Evolutionary conservation across 352 stramenopile species (phyloP), one percentile per base, ranked within the genome.

Genomic region (Plasmopara muralis): DNA sequence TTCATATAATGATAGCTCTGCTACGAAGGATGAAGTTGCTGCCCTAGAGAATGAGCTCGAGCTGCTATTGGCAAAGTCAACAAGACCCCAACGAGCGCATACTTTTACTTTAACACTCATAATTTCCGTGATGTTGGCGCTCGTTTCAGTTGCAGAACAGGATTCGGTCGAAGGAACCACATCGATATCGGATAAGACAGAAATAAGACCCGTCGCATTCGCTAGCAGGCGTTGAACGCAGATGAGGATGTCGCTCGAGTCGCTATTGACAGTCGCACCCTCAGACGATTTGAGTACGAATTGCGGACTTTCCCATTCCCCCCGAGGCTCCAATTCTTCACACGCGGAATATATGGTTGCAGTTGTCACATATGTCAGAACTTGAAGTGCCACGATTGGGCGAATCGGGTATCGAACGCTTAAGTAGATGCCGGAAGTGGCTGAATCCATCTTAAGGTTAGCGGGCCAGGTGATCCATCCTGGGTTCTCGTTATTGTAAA

Each of bases 401-500:
- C 48, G 56, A 14, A 80, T 55, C 0, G 67, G 55, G 31, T 68
- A 64, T 10, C 62, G 62, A 53, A 48, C 51, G 50, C 71, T 77
- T 4, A 74, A 18, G 31, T 66, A 81, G 0, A 70, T 61, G 4
- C 70, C 64, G 13, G 56, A 47, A 29, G 46, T 48, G 28, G 4
- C 5, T 7, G 49, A 54, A 0, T 57, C 47, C 15, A 60, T 53
- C 45, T 61, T 64, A 48, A 76, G 50, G 30, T 59, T 57, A 29
- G 41, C n/a, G 0, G 51, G 68, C 55, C 68, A 58, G 2, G 71
- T 78, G 16, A 70, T 61, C 71, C 71, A 82, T 30, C 68, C 71
- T 0, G 63, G 55, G 0, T 37, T 65, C 4, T 77, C 65, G 60
- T 76, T 68, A 50, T 72, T 76, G 62, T 82, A 78, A 46, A 74